phyloP scores from a whole-genome alignment of 1,139 yeast species.

The Trichomonascaceae sp. region DNA sequence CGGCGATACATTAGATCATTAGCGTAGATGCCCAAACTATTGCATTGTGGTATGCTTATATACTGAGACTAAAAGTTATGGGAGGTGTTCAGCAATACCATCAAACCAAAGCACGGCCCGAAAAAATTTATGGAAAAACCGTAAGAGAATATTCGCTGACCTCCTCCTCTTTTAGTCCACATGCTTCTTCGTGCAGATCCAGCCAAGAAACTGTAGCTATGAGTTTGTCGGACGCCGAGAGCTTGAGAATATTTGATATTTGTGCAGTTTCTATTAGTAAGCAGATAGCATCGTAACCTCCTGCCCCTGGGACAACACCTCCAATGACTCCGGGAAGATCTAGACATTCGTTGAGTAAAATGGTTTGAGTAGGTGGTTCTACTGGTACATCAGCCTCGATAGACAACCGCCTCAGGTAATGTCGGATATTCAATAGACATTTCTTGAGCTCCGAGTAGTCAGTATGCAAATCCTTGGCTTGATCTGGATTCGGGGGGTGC shows the following conservation, averaged over 20 bases:
- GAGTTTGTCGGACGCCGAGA: conserved; percentile 29
- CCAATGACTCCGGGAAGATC: conserved; percentile 68
- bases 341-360: conserved; percentile 56
- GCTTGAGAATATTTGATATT: conserved; percentile 35
- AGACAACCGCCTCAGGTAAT: conserved; percentile 54
- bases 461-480: conserved; percentile 1
- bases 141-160: conserved; percentile 1
- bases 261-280: conserved; percentile 52
- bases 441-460: background rate
- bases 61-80: background rate
- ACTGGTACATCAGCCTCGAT: conserved; percentile 69
- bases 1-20: background rate
- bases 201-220: conserved; percentile 30
- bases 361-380: conserved; percentile 76
- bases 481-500: background rate
- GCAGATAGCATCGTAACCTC: conserved; percentile 91
- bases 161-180: conserved; percentile 28
- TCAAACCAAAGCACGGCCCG: background rate
- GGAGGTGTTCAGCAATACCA: background rate
- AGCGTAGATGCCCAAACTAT: background rate
- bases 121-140: background rate
- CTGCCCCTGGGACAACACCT: conserved; percentile 98
- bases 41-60: background rate
- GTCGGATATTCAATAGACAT: conserved; percentile 40
- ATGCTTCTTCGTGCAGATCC: conserved; percentile 28